Evolutionary conservation across 192 early-diverging fungal genomes (phyloP), one percentile per base, ranked within the genome.

Genomic region (Backusella liffmaniae): DNA sequence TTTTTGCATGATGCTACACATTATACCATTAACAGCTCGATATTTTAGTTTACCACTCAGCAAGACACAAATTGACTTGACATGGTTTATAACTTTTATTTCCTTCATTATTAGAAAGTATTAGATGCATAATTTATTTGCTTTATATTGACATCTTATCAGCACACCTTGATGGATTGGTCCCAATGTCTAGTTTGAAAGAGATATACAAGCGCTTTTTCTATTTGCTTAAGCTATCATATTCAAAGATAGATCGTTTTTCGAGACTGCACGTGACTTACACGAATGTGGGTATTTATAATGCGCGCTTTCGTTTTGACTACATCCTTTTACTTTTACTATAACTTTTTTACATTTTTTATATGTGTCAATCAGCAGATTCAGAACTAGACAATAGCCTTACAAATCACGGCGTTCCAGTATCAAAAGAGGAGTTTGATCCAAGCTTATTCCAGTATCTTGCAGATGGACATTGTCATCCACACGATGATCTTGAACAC

Each of bases 391-490:
- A 49, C 4, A n/a, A 4, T 4, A 29, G 9, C 3, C 26, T 62
- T 26, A n/a, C 39, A 39, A 35, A 69, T 39, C 67, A 69, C 21
- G 67, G 67, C 10, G 67, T 69, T 21, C 67, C 67, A 1, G 21
- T 1, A 49, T 30, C 70, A 13, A 32, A 3, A 34, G 53, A 73
- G 23, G 53, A 35, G 0, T 73, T 72, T 23, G 56, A 42, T 49
- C 41, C 21, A 13, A 35, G 16, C 18, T 39, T 78, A n/a, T 75
- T 67, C 32, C n/a, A 42, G 8, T 18, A 71, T 21, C 21, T 81
- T 8, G 79, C 78, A 70, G 82, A 83, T 69, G 78, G 72, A 6
- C 82, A 83, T 37, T 83, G 82, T 66, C 82, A 83, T 66, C 67
- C 78, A 26, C 82, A 83, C 34, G 82, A 83, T 56, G 82, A 66